Conservation (phyloP, 2,329 filamentous ascomycete species). For the Fusarium marasasianum region DNA sequence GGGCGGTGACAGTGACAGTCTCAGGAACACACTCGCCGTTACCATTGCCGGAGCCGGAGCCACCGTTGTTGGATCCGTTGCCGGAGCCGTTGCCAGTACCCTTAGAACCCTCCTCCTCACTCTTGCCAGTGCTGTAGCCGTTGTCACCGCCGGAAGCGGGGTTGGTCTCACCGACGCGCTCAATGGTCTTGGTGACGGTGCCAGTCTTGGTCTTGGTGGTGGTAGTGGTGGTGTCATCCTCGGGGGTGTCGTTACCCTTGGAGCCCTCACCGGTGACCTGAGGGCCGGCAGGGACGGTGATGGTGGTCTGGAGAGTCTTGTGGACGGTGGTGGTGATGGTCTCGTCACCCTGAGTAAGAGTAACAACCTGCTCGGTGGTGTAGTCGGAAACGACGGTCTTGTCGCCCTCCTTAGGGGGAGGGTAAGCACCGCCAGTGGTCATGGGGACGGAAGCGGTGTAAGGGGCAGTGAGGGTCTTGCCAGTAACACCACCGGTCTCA, state of each 20-base stretch:
- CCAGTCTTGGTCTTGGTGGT: slow-evolving; percentile 50
- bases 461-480: slow-evolving; percentile 43
- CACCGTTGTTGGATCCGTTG: slow-evolving; percentile 20
- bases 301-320: slow-evolving; percentile 53
- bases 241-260: slow-evolving; percentile 32
- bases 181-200: slow-evolving; percentile 50
- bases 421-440: slow-evolving; percentile 50
- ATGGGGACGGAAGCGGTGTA: slow-evolving; percentile 34
- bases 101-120: slow-evolving; percentile 20
- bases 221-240: slow-evolving; percentile 51
- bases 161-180: slow-evolving; percentile 38
- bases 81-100: not conserved
- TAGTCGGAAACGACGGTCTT: slow-evolving; percentile 42
- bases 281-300: slow-evolving; percentile 41
- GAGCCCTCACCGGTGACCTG: slow-evolving; percentile 27
- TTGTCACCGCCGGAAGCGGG: slow-evolving; percentile 33
- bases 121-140: slow-evolving; percentile 28
- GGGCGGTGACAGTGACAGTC: slow-evolving; percentile 46
- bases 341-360: slow-evolving; percentile 49
- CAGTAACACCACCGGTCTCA: slow-evolving; percentile 50
- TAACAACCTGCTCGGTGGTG: slow-evolving; percentile 47
- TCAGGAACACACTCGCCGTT: slow-evolving; percentile 33
- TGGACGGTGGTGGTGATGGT: slow-evolving; percentile 56
- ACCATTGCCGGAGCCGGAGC: not conserved
- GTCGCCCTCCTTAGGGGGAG: slow-evolving; percentile 24